These are phyloP conservation scores for Aspergillus amoenus DNA, from an alignment of 2,329 filamentous ascomycete species.

Conservation along the genomic window DNA sequence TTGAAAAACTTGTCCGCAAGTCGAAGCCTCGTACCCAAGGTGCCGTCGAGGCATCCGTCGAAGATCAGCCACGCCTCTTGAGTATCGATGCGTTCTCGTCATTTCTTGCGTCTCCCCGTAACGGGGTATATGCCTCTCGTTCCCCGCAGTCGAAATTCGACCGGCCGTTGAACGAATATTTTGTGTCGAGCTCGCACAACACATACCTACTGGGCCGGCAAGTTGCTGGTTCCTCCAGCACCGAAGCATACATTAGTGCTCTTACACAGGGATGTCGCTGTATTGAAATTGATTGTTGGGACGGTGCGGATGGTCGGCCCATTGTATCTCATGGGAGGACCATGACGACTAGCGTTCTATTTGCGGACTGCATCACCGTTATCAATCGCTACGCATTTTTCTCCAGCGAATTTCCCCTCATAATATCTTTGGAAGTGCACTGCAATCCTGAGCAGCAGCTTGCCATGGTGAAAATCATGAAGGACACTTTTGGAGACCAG, in stretches of 20 bases:
- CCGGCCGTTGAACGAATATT: slow-evolving; percentile 91
- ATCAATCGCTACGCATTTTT: slow-evolving; percentile 94
- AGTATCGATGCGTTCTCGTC: slow-evolving; percentile 74
- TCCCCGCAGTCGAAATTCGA: slow-evolving; percentile 67
- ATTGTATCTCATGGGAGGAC: slow-evolving; percentile 90
- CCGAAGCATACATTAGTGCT: slow-evolving; percentile 90
- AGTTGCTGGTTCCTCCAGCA: slow-evolving; percentile 83
- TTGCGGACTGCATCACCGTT: slow-evolving; percentile 86
- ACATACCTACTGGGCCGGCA: slow-evolving; percentile 93
- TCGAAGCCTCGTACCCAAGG: slow-evolving; percentile 51
- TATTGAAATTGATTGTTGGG: slow-evolving; percentile 98
- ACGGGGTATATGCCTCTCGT: slow-evolving; percentile 64
- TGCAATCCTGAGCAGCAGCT: slow-evolving; percentile 80
- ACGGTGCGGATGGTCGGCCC: slow-evolving; percentile 82
- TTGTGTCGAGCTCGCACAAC: slow-evolving; percentile 97
- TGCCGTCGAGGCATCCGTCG: slow-evolving; percentile 40
- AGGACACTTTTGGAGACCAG: slow-evolving; percentile 75
- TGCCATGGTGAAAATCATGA: slow-evolving; percentile 87
- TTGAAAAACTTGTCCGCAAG: slow-evolving; percentile 66
- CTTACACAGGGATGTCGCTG: slow-evolving; percentile 88
- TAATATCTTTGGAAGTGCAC: slow-evolving; percentile 94
- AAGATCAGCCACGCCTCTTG: slow-evolving; percentile 61
- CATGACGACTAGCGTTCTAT: slow-evolving; percentile 82
- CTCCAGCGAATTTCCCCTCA: slow-evolving; percentile 82
- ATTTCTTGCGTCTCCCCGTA: slow-evolving; percentile 73